Percentiles rank a stretch among this genome's conserved stretches.
Evolutionary conservation across 78 protist species (phyloP).

Genomic region (Isochrysis galbana): DNA sequence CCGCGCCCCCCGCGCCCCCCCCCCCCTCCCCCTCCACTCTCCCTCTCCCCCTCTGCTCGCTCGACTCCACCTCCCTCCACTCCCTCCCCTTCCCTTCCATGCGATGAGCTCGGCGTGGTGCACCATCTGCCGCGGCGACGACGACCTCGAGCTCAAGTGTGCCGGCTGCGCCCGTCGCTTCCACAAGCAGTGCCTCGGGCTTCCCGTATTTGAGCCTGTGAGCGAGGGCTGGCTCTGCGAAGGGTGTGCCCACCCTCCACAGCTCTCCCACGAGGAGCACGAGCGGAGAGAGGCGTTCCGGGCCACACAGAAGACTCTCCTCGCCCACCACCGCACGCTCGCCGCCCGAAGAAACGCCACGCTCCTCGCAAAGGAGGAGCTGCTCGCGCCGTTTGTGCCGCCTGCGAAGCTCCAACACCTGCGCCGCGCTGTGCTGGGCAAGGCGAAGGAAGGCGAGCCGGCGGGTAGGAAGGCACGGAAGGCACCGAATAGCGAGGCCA

Average conservation of each 20-base stretch:
- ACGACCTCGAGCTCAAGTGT: neutral
- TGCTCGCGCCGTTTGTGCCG: neutral
- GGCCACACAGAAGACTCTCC: neutral
- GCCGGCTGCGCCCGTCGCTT: neutral
- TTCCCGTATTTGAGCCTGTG: neutral
- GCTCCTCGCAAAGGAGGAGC: neutral
- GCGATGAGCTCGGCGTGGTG: neutral
- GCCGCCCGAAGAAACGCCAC: neutral
- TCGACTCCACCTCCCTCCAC: too few species aligned
- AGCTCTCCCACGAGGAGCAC: neutral
- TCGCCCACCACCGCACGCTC: neutral
- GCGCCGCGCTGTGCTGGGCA: neutral
- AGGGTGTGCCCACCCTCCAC: neutral
- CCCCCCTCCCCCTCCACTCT: too few species aligned
- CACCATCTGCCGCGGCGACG: neutral
- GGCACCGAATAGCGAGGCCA: neutral
- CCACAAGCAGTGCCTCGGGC: neutral
- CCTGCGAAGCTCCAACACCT: neutral
- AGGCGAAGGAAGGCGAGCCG: neutral
- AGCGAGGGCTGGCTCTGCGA: neutral
- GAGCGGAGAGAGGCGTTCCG: neutral
- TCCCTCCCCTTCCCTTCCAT: too few species aligned
- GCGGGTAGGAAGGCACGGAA: neutral
- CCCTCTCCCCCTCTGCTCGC: too few species aligned
- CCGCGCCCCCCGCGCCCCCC: too few species aligned